Base-by-base conservation (phyloP, 495 filamentous ascomycete species). In the Bryoglossum gracile region DNA sequence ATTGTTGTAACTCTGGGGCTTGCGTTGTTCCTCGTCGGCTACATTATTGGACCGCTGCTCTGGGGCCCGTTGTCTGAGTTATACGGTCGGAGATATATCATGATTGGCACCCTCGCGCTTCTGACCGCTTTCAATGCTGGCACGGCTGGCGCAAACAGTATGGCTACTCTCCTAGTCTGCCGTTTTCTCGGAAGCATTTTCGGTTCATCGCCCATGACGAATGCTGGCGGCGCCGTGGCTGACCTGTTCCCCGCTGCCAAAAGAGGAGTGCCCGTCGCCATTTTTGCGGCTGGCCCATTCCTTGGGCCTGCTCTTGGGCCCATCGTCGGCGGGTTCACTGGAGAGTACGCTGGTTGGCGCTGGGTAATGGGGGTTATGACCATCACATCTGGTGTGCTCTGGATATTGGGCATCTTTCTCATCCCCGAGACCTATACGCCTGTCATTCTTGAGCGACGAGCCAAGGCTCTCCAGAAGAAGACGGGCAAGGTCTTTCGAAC, bases 371-470 rank as follows among this genome's bases (percentile, higher is more conserved):
- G 73, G 16, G 76, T 87, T 46, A 67, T 76, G 35, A 48, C 59
- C 16, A 89, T 89, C 41, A 92, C 89, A 78, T 76, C 81, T 0
- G 82, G 75, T 1, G 53, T 80, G 16, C 61, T 86, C 44, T 78
- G 87, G 47, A 70, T 76, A 25, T 58, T 72, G 21, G 77, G 89
- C 43, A 57, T 77, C 33, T 58, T 85, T n/a, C 64, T 82, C 30
- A 78, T 92, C 1, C 88, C 89, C 9, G 90, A 95, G 67, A 95
- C 90, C 0, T 96, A 96, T 62, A 78, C 61, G 0, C 69, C 74
- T 9, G 77, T 82, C 16, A 71, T 95, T 13, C 73, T 95, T 26
- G 79, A 82, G 45, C 65, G 69, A 19, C 85, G 87, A 43, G 90
- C 90, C 0, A 68, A 66, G 26, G 70, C 73, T 49, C 68, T 91